Conservation (phyloP, 768 basidiomycete genomes). For the Rhizopogon rudus region DNA sequence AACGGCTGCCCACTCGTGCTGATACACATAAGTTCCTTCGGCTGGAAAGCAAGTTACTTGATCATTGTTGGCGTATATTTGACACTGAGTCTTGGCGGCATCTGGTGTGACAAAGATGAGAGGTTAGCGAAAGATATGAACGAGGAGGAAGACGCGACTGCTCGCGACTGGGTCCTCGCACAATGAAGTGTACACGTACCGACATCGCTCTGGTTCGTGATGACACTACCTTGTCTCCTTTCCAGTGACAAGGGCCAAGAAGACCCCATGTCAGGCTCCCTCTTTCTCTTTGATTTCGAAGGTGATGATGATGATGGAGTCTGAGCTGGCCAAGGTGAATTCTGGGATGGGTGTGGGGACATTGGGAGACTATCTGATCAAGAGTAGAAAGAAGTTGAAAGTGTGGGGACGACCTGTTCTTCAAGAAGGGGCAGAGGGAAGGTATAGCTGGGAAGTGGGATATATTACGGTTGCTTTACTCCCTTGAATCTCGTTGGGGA, state of each 20-base stretch:
- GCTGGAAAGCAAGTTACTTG: slow-evolving; percentile 77
- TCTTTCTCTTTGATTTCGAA: slow-evolving; percentile 28
- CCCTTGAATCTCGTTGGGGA: slow-evolving; percentile 7
- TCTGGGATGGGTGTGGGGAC: slow-evolving; percentile 27
- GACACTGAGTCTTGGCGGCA: slow-evolving; percentile 43
- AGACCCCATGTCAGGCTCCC: slow-evolving; percentile 26
- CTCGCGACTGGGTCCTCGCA: slow-evolving; percentile 4
- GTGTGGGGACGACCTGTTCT: slow-evolving; percentile 10
- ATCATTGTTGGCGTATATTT: slow-evolving; percentile 59
- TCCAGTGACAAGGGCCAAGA: slow-evolving; percentile 4
- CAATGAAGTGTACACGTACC: slow-evolving; percentile 17
- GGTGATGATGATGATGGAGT: slow-evolving; percentile 28
- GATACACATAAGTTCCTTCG: slow-evolving; percentile 48
- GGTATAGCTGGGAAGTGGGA: slow-evolving; percentile 12
- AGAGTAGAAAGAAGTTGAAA: slow-evolving; percentile 13
- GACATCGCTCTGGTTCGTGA: slow-evolving; percentile 21
- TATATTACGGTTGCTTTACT: slow-evolving; percentile 22
- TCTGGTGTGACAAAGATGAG: slow-evolving; percentile 14
- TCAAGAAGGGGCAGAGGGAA: slow-evolving; percentile 9
- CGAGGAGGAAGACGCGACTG: slow-evolving; percentile 4
- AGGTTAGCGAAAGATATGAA: slow-evolving; percentile 6
- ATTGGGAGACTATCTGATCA: slow-evolving; percentile 25
- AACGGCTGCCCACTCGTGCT: slow-evolving; percentile 71
- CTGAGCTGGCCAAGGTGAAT: slow-evolving; percentile 40
- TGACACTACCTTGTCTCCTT: slow-evolving; percentile 19